Evolutionary conservation across 257 asterid species (phyloP).

Genomic region (Solanum phureja): DNA sequence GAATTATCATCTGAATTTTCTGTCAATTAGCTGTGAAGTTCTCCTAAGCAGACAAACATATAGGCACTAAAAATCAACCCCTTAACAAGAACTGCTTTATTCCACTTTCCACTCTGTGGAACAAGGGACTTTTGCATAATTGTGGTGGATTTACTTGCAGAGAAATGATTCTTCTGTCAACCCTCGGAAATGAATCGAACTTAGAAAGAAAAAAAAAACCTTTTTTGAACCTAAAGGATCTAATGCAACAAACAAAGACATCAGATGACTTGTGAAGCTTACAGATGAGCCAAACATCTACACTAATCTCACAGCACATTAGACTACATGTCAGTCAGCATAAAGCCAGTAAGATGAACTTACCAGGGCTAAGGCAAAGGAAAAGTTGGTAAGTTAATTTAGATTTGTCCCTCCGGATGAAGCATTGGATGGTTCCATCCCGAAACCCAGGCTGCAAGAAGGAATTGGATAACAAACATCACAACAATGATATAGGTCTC

Average conservation of each 20-base stretch:
- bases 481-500: neutral
- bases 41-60: neutral
- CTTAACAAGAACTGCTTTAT: neutral
- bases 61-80: neutral
- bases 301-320: neutral
- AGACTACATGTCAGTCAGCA: neutral
- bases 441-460: constrained; percentile 66
- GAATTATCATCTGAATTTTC: neutral
- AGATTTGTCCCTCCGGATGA: constrained; percentile 72
- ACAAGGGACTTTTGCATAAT: neutral
- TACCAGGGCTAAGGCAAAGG: constrained; percentile 73
- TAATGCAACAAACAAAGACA: neutral
- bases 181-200: neutral
- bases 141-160: neutral
- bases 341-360: constrained; percentile 1
- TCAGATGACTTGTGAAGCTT: neutral
- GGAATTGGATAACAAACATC: neutral
- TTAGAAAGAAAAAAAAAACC: neutral
- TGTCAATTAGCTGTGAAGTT: neutral
- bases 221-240: neutral
- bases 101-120: neutral
- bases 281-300: neutral
- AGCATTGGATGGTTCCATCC: constrained; percentile 80
- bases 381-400: constrained; percentile 64
- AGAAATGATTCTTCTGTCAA: neutral